These are phyloP conservation scores for Voacanga thouarsii DNA, from an alignment of 257 asterid species.

Conservation along the genomic window DNA sequence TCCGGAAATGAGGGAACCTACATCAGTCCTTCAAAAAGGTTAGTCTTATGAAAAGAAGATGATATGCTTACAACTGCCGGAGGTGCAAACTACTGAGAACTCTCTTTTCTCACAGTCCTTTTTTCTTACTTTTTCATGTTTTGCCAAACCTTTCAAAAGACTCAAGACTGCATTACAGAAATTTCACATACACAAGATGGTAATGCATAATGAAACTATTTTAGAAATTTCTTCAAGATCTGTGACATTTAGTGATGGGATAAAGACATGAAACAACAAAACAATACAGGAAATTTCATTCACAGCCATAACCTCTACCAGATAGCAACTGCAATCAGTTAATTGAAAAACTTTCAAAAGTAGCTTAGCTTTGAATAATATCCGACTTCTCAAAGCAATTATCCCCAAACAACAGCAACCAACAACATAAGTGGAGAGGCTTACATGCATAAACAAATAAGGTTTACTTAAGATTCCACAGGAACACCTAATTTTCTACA, in stretches of 20 bases:
- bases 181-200: background rate
- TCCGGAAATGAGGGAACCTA: conserved; percentile 99
- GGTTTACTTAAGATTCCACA: background rate
- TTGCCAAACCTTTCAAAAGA: background rate
- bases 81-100: background rate
- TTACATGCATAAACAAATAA: background rate
- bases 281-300: background rate
- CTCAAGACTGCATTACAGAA: background rate
- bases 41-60: background rate
- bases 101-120: background rate
- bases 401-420: background rate
- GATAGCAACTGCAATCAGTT: background rate
- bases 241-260: background rate
- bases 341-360: background rate
- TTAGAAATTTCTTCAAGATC: background rate
- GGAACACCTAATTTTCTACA: background rate
- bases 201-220: background rate
- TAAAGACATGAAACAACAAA: background rate
- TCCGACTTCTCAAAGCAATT: background rate
- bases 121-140: background rate
- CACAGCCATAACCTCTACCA: background rate
- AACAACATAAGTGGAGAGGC: background rate
- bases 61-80: background rate
- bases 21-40: conserved; percentile 10
- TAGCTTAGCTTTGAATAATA: background rate